A percentile compares a stretch with the other conserved stretches of the same genome.
These are phyloP conservation scores for Diutina pseudorugosa DNA, from an alignment of 1,139 yeast genomes.

Conservation along the genomic window DNA sequence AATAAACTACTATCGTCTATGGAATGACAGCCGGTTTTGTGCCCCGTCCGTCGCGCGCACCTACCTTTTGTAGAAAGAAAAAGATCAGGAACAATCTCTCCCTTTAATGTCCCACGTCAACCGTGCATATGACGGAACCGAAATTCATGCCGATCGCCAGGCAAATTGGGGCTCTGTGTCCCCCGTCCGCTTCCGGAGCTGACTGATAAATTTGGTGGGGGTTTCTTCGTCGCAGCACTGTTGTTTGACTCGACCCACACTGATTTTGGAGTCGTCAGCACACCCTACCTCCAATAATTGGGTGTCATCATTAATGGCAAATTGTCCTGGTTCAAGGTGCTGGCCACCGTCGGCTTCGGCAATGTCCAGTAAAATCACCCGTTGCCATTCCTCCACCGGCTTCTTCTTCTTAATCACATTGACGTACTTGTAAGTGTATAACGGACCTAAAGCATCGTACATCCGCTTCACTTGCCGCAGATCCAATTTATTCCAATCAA, in stretches of 20 bases:
- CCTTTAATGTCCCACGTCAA: no score
- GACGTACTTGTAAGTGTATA: conserved; percentile 35
- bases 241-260: conserved; percentile 28
- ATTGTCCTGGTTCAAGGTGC: conserved; percentile 22
- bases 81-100: no score
- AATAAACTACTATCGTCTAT: no score
- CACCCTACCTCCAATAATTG: conserved; percentile 28
- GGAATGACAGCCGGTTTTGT: no score
- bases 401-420: conserved; percentile 18
- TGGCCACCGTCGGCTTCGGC: conserved; percentile 3
- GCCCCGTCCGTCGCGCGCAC: no score
- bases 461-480: conserved; percentile 30
- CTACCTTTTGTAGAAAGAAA: no score
- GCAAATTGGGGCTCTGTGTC: conserved; percentile 5
- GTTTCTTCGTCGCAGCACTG: conserved; percentile 42
- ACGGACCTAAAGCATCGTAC: conserved; percentile 46
- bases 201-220: conserved; percentile 26
- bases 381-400: conserved; percentile 17
- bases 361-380: conserved; percentile 36
- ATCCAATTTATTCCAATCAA: conserved; percentile 31
- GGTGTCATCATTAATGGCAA: conserved; percentile 15
- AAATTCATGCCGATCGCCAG: neutral
- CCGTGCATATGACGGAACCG: no score
- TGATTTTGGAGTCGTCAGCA: conserved; percentile 23
- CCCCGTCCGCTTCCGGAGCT: conserved; percentile 37